Evolutionary conservation across 2,329 filamentous ascomycete genomes (phyloP).

Genomic region (Aspergillus brasiliensis): DNA sequence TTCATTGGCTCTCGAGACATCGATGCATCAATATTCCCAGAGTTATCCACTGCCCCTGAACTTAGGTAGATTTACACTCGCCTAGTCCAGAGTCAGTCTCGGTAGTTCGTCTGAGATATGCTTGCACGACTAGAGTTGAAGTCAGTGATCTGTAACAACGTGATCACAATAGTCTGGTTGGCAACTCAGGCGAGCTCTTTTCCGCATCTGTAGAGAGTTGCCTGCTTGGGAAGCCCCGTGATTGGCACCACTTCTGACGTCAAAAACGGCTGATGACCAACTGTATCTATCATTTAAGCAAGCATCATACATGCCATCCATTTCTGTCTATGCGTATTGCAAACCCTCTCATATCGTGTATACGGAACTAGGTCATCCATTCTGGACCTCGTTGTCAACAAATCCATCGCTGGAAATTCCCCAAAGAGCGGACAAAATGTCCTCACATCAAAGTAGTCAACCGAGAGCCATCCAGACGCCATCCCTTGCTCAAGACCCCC

Average conservation of each 20-base stretch:
- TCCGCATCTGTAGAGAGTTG: too few relatives aligned
- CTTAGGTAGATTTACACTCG: not conserved
- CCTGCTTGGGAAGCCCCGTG: not conserved
- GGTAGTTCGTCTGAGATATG: too few relatives aligned
- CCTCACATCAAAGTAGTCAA: slow-evolving; percentile 7
- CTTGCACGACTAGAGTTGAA: not conserved
- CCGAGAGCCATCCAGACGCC: not conserved
- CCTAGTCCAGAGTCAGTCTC: not conserved
- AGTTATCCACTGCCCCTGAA: not conserved
- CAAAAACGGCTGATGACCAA: too few relatives aligned
- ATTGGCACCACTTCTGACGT: not conserved
- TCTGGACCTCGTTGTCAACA: not conserved
- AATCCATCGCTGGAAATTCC: not conserved
- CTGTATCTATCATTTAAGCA: too few relatives aligned
- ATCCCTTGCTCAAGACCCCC: not conserved
- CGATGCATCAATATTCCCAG: not conserved
- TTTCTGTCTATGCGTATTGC: too few relatives aligned
- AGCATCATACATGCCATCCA: too few relatives aligned
- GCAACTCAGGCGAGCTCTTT: too few relatives aligned
- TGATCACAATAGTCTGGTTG: not conserved
- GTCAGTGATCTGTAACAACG: not conserved
- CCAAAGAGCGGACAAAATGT: not conserved
- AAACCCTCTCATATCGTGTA: too few relatives aligned
- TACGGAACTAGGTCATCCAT: too few relatives aligned
- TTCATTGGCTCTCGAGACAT: not conserved